phyloP scores from a whole-genome alignment of 2,329 filamentous ascomycete genomes.

The Pseudocercospora pini-densiflorae region DNA sequence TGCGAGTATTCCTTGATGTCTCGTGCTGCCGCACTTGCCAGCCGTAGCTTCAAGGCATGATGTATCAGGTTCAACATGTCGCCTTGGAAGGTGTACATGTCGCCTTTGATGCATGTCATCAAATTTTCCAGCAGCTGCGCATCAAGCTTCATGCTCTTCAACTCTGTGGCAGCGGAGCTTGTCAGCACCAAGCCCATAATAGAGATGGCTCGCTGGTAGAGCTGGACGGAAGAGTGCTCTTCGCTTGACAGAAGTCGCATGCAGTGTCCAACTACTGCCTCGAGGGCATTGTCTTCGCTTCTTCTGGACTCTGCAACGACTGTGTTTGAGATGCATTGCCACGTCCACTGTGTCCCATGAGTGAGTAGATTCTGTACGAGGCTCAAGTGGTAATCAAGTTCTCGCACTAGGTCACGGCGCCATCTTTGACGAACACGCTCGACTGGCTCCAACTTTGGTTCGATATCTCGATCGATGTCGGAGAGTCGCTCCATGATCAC shows the following conservation, averaged over 20 bases:
- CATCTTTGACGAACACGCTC: not conserved
- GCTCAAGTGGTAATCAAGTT: conserved; percentile 67
- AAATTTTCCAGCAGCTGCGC: conserved; percentile 32
- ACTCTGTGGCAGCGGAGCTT: conserved; percentile 21
- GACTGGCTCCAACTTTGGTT: not conserved
- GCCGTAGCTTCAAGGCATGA: conserved; percentile 68
- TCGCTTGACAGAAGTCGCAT: conserved; percentile 28
- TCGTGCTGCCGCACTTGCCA: conserved; percentile 6
- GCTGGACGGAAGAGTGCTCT: conserved; percentile 17
- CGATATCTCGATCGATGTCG: not conserved
- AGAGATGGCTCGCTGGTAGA: conserved; percentile 24
- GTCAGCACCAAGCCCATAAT: conserved; percentile 32
- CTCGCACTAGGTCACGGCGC: conserved; percentile 48
- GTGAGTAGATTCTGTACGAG: conserved; percentile 74
- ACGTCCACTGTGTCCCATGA: conserved; percentile 52
- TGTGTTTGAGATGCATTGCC: conserved; percentile 31
- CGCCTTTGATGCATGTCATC: conserved; percentile 27
- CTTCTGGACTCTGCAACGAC: not conserved
- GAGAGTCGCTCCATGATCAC: conserved; percentile 32
- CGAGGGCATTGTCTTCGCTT: conserved; percentile 24
- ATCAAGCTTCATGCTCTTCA: conserved; percentile 34
- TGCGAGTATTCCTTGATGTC: conserved; percentile 15
- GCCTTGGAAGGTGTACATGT: conserved; percentile 32
- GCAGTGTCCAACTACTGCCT: conserved; percentile 31
- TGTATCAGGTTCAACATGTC: conserved; percentile 79